Base-by-base conservation (phyloP, 495 filamentous ascomycete genomes). In the Lentithecium fluviatile region DNA sequence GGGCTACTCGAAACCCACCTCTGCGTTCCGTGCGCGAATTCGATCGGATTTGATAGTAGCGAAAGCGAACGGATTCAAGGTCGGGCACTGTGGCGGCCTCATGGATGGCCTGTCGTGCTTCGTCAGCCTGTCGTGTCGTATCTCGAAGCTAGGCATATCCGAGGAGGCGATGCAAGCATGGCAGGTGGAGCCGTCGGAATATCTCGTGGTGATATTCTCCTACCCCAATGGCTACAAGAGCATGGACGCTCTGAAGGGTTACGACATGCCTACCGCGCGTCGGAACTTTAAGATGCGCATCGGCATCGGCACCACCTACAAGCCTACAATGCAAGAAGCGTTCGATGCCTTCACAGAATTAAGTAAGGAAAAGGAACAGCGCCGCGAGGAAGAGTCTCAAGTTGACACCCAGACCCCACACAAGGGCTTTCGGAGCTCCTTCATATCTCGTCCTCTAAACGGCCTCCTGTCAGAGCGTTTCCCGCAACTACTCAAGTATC, bases 161-260 rank as follows among this genome's bases (percentile, higher is more conserved):
- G 79, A 88, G 25, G 89, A 92, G 60, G 87, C 83, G 1, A 79
- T 88, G 73, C 79, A 84, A 62, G 87, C 90, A 13, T 97, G 93
- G 93, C 77, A 85, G 51, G 71, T 97, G 17, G 68, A 80, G 13
- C 70, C 75, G 0, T 71, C 75, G 0, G 84, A 95, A 24, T 94
- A 94, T 67, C 70, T 96, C 42, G 82, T 95, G 6, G 76, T 95
- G 6, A 78, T 96, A 13, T 79, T 96, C n/a, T 80, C 82, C 47
- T 92, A 87, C 64, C 71, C 76, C 0, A 64, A 69, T 25, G 76
- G 73, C 0, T 96, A 95, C 73, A 69, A 66, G 12, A 67, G 74
- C 26, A 68, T 89, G 26, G 75, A 85, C 13, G 62, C 77, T 43
- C 70, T 85, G n/a, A 70, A 69, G 36, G 48, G 45, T 3, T 68